Conservation (phyloP, 345 rosid species). For the Syzygium aqueum region DNA sequence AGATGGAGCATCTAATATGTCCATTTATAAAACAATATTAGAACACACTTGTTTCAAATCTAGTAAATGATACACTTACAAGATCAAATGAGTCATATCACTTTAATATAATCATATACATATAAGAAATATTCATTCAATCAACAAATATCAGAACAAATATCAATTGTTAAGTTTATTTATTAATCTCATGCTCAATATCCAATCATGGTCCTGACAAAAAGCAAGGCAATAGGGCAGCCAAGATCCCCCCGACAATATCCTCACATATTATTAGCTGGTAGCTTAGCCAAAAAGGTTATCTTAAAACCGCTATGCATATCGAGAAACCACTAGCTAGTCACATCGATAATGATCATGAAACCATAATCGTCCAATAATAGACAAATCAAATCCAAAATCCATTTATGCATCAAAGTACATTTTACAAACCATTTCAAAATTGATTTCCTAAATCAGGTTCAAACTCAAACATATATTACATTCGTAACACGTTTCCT, state of each 20-base stretch:
- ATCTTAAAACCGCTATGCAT: neutral
- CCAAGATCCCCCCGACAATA: neutral
- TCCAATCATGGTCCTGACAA: too few relatives aligned
- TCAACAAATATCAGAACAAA: too few relatives aligned
- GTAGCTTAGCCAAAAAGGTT: neutral
- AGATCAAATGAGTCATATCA: neutral
- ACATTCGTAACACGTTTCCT: too few relatives aligned
- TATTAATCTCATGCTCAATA: too few relatives aligned
- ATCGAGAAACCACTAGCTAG: too few relatives aligned
- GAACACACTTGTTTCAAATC: neutral
- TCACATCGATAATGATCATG: neutral
- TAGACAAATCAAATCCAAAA: neutral
- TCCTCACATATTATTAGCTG: fast-evolving
- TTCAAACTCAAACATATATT: too few relatives aligned
- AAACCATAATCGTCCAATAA: neutral
- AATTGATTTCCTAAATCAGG: neutral
- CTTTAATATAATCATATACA: neutral
- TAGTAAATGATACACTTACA: too few relatives aligned
- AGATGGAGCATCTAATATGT: neutral
- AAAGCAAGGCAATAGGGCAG: neutral
- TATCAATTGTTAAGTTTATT: too few relatives aligned
- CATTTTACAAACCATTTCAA: too few relatives aligned
- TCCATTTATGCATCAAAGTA: too few relatives aligned
- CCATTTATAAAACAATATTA: neutral
- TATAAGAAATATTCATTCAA: neutral